A percentile compares a stretch with the other conserved stretches of the same genome.
These are phyloP conservation scores for Myriosclerotinia scirpicola DNA, from an alignment of 2,329 filamentous ascomycete species.

Conservation along the genomic window DNA sequence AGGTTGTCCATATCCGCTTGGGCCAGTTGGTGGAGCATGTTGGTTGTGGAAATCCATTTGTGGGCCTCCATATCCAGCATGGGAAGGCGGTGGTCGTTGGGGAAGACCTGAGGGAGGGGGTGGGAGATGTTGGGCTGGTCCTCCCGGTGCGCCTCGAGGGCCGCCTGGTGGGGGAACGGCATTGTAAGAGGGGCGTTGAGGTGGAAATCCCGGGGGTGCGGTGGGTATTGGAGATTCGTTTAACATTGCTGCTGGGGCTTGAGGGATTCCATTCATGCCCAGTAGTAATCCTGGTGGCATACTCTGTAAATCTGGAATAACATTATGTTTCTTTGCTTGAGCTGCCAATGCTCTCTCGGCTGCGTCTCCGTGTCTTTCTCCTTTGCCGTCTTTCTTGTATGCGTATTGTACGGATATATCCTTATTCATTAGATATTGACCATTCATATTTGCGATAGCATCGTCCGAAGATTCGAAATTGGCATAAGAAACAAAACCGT, in stretches of 20 bases:
- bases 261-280: slow-evolving; percentile 45
- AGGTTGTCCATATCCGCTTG: slow-evolving; percentile 13
- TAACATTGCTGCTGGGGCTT: slow-evolving; percentile 45
- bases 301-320: slow-evolving; percentile 65
- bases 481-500: slow-evolving; percentile 91
- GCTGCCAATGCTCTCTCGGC: slow-evolving; percentile 89
- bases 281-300: slow-evolving; percentile 42
- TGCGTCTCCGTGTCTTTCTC: slow-evolving; percentile 90
- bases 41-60: slow-evolving; percentile 49
- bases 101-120: slow-evolving; percentile 56
- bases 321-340: slow-evolving; percentile 91
- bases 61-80: slow-evolving; percentile 67
- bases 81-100: slow-evolving; percentile 67
- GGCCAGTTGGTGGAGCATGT: slow-evolving; percentile 47
- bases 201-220: slow-evolving; percentile 34
- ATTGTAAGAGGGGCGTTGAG: slow-evolving; percentile 36
- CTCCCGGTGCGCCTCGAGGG: slow-evolving; percentile 46
- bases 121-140: slow-evolving; percentile 45
- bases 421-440: slow-evolving; percentile 96
- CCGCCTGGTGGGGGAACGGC: slow-evolving; percentile 40
- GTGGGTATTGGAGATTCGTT: slow-evolving; percentile 24
- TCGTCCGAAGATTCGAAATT: slow-evolving; percentile 93
- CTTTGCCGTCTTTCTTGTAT: slow-evolving; percentile 99
- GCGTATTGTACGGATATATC: slow-evolving; percentile 96
- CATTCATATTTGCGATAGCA: slow-evolving; percentile 89